A percentile compares a stretch with the other conserved stretches of the same genome.
Conservation (phyloP, 2,329 filamentous ascomycete genomes). For the Escovopsis sp. region DNA sequence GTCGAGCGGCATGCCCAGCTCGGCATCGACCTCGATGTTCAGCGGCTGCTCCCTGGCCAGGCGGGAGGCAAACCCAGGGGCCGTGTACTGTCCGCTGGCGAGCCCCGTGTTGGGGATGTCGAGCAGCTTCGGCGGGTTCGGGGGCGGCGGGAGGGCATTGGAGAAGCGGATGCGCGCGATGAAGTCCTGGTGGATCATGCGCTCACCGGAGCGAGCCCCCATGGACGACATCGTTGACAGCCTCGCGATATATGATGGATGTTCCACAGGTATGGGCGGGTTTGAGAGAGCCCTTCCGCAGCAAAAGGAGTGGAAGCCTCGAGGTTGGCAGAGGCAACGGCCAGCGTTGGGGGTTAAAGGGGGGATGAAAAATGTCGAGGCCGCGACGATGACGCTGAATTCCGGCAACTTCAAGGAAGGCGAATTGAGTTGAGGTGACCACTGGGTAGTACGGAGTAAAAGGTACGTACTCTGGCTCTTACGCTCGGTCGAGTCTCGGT, state of each 20-base stretch:
- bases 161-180: slow-evolving; percentile 91
- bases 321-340: neutral
- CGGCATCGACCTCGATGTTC: slow-evolving; percentile 94
- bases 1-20: slow-evolving; percentile 94
- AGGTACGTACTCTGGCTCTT: neutral
- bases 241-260: too few relatives aligned
- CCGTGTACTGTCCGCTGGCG: slow-evolving; percentile 74
- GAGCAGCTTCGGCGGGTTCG: slow-evolving; percentile 88
- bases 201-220: slow-evolving; percentile 31
- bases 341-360: neutral
- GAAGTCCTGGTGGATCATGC: slow-evolving; percentile 79
- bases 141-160: slow-evolving; percentile 87
- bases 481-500: neutral
- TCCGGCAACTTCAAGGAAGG: too few relatives aligned
- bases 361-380: neutral
- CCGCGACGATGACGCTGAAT: too few relatives aligned
- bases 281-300: neutral
- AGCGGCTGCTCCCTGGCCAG: slow-evolving; percentile 82
- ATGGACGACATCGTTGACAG: slow-evolving; percentile 17
- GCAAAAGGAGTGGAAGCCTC: neutral
- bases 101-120: slow-evolving; percentile 92
- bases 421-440: too few relatives aligned
- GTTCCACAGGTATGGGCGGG: too few relatives aligned
- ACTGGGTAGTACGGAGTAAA: too few relatives aligned
- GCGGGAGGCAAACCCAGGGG: slow-evolving; percentile 75